Base-by-base conservation (phyloP, 1,284 basidiomycete species). In the Marasmius fiardii region DNA sequence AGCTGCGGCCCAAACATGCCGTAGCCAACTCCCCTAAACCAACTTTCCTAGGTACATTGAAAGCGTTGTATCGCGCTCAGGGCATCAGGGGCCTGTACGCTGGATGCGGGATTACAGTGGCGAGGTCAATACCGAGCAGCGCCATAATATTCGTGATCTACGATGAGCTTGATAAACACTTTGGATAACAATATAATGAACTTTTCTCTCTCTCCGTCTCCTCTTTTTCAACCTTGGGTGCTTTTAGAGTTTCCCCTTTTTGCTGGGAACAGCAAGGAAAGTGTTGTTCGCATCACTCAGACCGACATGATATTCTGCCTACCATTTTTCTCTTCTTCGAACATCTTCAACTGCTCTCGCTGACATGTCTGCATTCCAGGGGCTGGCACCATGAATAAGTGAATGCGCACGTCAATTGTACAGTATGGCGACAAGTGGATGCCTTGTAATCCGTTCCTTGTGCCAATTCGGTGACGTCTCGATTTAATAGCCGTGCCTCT, bases 91-190 rank as follows among this genome's bases (percentile, higher is more conserved):
- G 95, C 0, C 72, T 99, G 59, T 99, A 99, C 72, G 92, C 94
- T 12, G 93, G 96, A n/a, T 95, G 94, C 70, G 95, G 93, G 5
- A 86, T 98, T 63, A 98, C 96, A 0, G 89, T 95, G 44, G 83
- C 90, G 26, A 76, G 94, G 54, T 88, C 91, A 0, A 87, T 95
- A 52, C 95, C 95, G 1, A 93, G 90, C 65, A 94, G 91, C 67
- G 94, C 90, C 2, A 81, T 97, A 58, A 95, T 98, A 59, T 98
- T 97, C 69, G 74, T 92, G 65, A 89, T 96, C 61, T 96, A 94
- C 64, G 92, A 95, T 68, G 86, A 85, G 26, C 72, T 95, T 60
- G 81, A 71, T 61, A 78, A 75, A 58, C 73, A 74, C 59, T 87
- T 88, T 74, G 76, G 76, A 47, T 67, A 58, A 44, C 21, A 24